Percentiles rank a stretch among this genome's conserved stretches.
Conservation (phyloP, 257 asterid genomes). For the Primulina huaijiensis region DNA sequence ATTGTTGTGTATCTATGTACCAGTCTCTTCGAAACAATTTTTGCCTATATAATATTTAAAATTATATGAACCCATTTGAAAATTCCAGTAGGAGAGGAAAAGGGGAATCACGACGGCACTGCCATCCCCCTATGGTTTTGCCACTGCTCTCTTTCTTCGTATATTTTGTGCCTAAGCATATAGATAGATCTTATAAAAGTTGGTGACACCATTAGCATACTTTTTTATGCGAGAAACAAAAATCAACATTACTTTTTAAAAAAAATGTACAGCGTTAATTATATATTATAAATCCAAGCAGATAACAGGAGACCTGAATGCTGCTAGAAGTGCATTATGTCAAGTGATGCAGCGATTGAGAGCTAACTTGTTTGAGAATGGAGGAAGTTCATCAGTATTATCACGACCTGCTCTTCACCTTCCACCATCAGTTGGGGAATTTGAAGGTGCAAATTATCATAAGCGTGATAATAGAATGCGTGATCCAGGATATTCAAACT, state of each 20-base stretch:
- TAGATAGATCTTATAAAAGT: no score
- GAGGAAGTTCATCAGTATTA: conserved; percentile 43
- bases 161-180: neutral
- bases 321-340: conserved; percentile 60
- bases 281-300: conserved; percentile 29
- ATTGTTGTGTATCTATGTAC: neutral
- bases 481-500: conserved; percentile 45
- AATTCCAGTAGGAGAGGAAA: no score
- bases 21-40: neutral
- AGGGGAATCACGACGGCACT: no score
- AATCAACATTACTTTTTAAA: neutral
- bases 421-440: conserved; percentile 34
- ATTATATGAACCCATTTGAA: no score
- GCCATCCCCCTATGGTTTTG: no score
- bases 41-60: neutral
- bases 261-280: neutral
- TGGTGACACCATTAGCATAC: neutral
- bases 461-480: conserved; percentile 50
- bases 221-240: neutral
- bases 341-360: conserved; percentile 74
- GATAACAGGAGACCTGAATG: conserved; percentile 73
- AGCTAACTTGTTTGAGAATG: conserved; percentile 59
- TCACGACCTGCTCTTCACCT: conserved; percentile 34
- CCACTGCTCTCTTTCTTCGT: neutral
- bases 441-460: conserved; percentile 45